Base-by-base conservation (phyloP, 2,329 filamentous ascomycete species). In the Pseudogymnoascus pannorum region DNA sequence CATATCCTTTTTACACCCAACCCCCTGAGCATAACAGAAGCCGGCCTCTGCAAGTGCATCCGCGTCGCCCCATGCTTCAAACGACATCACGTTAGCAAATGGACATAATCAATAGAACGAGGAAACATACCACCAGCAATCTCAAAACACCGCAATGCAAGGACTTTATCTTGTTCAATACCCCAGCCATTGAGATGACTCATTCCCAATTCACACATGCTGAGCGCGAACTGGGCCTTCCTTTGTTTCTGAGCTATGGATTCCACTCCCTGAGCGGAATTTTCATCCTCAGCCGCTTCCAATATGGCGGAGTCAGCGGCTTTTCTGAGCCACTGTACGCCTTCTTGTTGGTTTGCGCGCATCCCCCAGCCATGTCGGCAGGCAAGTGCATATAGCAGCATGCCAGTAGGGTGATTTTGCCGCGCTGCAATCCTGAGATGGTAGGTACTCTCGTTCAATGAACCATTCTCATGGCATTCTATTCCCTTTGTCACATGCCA, bases 121-220 rank as follows among this genome's bases (percentile, higher is more conserved):
- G 3, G 38, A 11, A 66, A 81, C 85, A 79, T 77, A 87, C 85
- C 88, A 59, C 91, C 93, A 42, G 94, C 94, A 68, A 97, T 96
- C 74, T 99, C 94, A 72, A 97, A 99, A 72, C 94, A 99, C 60
- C 92, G 84, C 69, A 99, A 75, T 0, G 92, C 94, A 63, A 97
- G 81, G 4, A 83, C 77, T 73, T 94, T 96, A 72, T 99, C 94
- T 74, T 96, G 92, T 68, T 93, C 86, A 38, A 96, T 95, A 14
- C 94, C 94, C 94, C 94, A 99, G 4, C 94, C 94, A 69, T 99
- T 97, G 85, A 97, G 92, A 72, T 97, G 93, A 72, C 91, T 96
- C 24, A 97, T 92, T 3, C 94, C 94, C 22, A 99, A 81, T 76
- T 99, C 94, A 69, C 99, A 99, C 60, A 97, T 92, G 69, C 92